These are phyloP conservation scores for Clohesyomyces aquaticus DNA, from an alignment of 495 filamentous ascomycete genomes.

Conservation along the genomic window DNA sequence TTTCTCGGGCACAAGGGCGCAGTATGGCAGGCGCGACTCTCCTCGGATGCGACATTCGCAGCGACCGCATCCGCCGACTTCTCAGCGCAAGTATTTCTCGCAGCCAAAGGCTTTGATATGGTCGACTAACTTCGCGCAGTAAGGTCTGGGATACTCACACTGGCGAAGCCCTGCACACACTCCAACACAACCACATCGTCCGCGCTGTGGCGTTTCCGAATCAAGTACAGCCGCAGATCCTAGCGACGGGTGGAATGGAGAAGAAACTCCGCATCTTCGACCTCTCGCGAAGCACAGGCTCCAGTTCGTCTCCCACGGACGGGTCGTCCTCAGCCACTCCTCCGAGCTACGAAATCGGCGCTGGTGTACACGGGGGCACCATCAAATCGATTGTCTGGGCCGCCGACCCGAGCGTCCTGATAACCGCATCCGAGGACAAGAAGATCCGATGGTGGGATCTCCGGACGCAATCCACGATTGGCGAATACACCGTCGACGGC, in stretches of 20 bases:
- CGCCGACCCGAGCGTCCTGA: slow-evolving; percentile 78
- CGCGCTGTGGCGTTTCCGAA: slow-evolving; percentile 87
- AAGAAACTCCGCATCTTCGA: slow-evolving; percentile 97
- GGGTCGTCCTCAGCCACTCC: slow-evolving; percentile 22
- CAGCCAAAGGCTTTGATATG: slow-evolving; percentile 24
- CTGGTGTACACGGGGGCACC: slow-evolving; percentile 76
- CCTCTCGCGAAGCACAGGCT: slow-evolving; percentile 58
- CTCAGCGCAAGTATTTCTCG: slow-evolving; percentile 68
- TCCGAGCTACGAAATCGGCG: slow-evolving; percentile 75
- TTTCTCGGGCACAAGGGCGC: slow-evolving; percentile 98
- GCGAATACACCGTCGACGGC: slow-evolving; percentile 75
- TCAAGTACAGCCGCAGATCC: slow-evolving; percentile 70
- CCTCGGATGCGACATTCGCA: slow-evolving; percentile 82
- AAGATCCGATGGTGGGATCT: slow-evolving; percentile 94
- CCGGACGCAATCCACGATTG: slow-evolving; percentile 68
- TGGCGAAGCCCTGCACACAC: slow-evolving; percentile 84
- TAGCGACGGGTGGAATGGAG: slow-evolving; percentile 92
- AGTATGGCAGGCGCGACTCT: slow-evolving; percentile 92
- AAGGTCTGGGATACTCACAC: slow-evolving; percentile 97
- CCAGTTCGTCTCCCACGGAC: slow-evolving; percentile 49
- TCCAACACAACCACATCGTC: slow-evolving; percentile 92
- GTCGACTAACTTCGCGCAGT: slow-evolving; percentile 48
- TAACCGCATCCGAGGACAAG: slow-evolving; percentile 88
- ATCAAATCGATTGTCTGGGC: slow-evolving; percentile 97
- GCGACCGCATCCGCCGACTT: slow-evolving; percentile 96